Base-by-base conservation (phyloP, 176 grass and related monocot species). In the Musa beccarii region DNA sequence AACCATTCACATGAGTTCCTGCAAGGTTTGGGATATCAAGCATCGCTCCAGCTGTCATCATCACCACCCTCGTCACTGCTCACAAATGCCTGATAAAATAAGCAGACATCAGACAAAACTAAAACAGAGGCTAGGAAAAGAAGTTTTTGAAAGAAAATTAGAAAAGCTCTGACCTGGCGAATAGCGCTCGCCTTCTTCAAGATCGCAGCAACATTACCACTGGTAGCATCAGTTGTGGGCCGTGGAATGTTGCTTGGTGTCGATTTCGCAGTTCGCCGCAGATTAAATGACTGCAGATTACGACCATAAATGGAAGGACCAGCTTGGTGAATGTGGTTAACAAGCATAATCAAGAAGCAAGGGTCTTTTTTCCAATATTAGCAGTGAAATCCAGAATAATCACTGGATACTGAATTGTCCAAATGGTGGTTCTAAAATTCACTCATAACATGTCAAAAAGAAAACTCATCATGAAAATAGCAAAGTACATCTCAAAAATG, bases 41-140 rank as follows among this genome's bases (percentile, higher is more conserved):
- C 75, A 86, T 99, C 96, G 49, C 96, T 99, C 96, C 96, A 99
- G 63, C 62, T 89, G 85, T 99, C 96, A 83, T 98, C 93, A 75
- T 97, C 93, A 53, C 93, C 83, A 28, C 90, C 89, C 76, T 96
- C 94, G 19, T 99, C 90, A 78, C 96, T 94, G 11, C 90, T 81
- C 67, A 99, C 86, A 84, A 83, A 87, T 80, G 96, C 96, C 96
- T 99, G 83, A 55, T 70, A 81, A 76, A 23, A 19, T 64, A 81
- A 83, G 86, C 54, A 92, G 56, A 68, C 11, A 52, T 9, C 10
- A 23, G 49, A 23, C 28, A 79, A 54, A 9, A 49, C 19, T n/a
- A 67, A 10, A 52, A 71, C 71, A 53, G 68, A 54, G 43, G 15
- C 2, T 0, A 43, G 53, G 73, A 68, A 76, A 17, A 53, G 11